A percentile compares a stretch with the other conserved stretches of the same genome.
These are phyloP conservation scores for Hypoxylon fragiforme DNA, from an alignment of 495 filamentous ascomycete species.

Conservation along the genomic window DNA sequence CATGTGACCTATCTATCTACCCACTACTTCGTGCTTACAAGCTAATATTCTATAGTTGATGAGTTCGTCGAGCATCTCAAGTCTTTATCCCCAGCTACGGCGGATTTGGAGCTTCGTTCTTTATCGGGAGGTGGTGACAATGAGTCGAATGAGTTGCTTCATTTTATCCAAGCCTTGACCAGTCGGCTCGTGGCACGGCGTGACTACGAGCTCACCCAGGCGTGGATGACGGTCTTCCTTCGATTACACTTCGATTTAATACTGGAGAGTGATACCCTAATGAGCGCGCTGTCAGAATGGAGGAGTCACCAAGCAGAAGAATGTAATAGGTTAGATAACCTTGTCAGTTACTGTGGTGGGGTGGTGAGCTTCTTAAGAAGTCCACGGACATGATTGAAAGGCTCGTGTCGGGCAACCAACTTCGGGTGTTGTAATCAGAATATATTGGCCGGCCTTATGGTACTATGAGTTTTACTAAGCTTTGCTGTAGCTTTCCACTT, in stretches of 20 bases:
- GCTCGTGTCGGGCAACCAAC: no score
- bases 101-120: constrained; percentile 87
- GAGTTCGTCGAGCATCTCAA: constrained; percentile 78
- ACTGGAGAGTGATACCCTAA: constrained; percentile 45
- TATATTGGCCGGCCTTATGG: no score
- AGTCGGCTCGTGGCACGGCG: constrained; percentile 61
- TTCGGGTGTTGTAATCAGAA: no score
- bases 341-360: constrained; percentile 86
- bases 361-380: constrained; percentile 87
- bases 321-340: constrained; percentile 65
- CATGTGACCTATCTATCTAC: constrained; percentile 5
- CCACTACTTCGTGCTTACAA: constrained; percentile 2
- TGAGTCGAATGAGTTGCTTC: constrained; percentile 51
- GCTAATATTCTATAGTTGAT: constrained; percentile 41
- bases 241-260: constrained; percentile 66
- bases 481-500: no score
- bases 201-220: constrained; percentile 92
- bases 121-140: constrained; percentile 55
- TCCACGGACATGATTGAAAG: constrained; percentile 46
- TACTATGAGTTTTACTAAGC: no score
- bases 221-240: constrained; percentile 94
- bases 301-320: constrained; percentile 67
- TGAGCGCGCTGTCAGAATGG: constrained; percentile 64
- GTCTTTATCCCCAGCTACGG: constrained; percentile 73
- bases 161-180: constrained; percentile 78